Conservation (phyloP, 2,329 filamentous ascomycete species). For the Talaromyces sp. region DNA sequence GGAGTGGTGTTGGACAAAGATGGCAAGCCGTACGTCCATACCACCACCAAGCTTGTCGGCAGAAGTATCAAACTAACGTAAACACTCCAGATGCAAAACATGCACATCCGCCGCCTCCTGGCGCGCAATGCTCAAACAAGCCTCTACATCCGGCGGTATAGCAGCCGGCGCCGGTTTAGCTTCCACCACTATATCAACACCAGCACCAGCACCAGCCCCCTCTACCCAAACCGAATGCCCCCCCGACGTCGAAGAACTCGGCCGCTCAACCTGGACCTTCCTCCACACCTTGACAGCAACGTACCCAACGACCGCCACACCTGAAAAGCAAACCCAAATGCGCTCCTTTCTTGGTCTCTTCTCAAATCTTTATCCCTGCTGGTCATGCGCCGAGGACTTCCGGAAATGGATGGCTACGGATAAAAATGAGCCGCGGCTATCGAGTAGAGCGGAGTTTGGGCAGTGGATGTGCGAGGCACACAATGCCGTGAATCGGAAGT, state of each 20-base stretch:
- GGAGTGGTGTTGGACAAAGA: conserved; percentile 50
- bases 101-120: conserved; percentile 49
- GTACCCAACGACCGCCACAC: conserved; percentile 69
- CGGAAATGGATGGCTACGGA: conserved; percentile 66
- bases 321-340: conserved; percentile 70
- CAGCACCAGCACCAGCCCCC: not conserved
- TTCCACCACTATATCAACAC: conserved; percentile 27
- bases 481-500: conserved; percentile 59
- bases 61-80: not conserved
- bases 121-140: conserved; percentile 43
- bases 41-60: not conserved
- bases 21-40: conserved; percentile 46
- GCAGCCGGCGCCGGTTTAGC: conserved; percentile 23
- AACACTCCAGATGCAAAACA: conserved; percentile 42
- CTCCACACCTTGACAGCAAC: conserved; percentile 86
- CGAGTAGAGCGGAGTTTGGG: conserved; percentile 47
- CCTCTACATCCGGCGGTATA: conserved; percentile 24
- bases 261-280: conserved; percentile 86
- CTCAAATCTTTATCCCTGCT: conserved; percentile 87
- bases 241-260: conserved; percentile 81
- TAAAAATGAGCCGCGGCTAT: conserved; percentile 60
- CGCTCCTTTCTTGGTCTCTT: conserved; percentile 75
- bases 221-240: conserved; percentile 66
- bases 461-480: conserved; percentile 51
- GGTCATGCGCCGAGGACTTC: conserved; percentile 92